Evolutionary conservation across 306 rosid species (phyloP), one percentile per base, ranked within the genome.

Genomic region (Lagenaria siceraria): DNA sequence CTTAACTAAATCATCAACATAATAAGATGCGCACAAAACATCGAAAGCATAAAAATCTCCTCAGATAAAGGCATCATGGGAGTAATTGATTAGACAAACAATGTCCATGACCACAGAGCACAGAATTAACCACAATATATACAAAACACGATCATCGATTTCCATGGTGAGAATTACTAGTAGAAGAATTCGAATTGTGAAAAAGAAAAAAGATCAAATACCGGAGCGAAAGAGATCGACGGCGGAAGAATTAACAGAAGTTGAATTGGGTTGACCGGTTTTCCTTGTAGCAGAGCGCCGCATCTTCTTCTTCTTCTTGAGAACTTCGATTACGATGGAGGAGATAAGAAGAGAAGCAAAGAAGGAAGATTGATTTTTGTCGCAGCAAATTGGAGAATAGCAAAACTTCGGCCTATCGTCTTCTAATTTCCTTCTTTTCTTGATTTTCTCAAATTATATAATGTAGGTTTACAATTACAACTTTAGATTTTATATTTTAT

Each of bases 201-300:
- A 38, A 49, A 11, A 25, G 12, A 75, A 10, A 78, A 64, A 35
- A 2, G 75, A 81, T 79, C 59, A 29, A 15, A 19, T 75, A 92
- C 97, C 97, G 60, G 93, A 88, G 65, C 97, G 97, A 84, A 87
- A 90, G 83, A 90, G 90, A 90, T 92, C 97, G 63, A 85, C 83
- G 22, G 96, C 84, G 21, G 93, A 82, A 61, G 93, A 88, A 86
- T 87, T 90, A 29, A 83, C 75, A 74, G 89, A 83, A 18, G 86
- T 82, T n/a, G 96, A 86, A 82, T 88, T 88, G 73, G 93, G 81
- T 76, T 90, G 96, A 84, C 96, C 96, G 85, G 93, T 78, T 55
- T 90, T 92, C 48, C 88, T 90, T 58, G 89, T 65, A 52, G 91
- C 80, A 64, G 93, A 70, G 77, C 96, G 92, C 80, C 92, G 96